Evolutionary conservation across 345 rosid genomes (phyloP).

Genomic region (Rubroshorea leprosula): DNA sequence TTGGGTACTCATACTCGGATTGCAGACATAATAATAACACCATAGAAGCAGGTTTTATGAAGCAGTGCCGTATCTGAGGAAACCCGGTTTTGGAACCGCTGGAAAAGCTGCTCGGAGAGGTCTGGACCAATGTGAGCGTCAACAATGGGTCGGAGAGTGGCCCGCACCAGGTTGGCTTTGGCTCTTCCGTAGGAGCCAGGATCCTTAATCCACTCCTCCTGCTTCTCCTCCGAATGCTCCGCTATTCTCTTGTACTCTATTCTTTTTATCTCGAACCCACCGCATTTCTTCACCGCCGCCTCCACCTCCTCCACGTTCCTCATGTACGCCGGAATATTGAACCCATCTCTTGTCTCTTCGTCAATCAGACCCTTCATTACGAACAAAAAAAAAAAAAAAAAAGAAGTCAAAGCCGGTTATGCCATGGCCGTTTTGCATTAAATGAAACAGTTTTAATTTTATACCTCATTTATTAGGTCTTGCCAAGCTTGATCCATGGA

Average conservation of each 20-base stretch:
- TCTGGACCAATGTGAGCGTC: conserved; percentile 45
- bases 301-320: conserved; percentile 54
- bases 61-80: conserved; percentile 39
- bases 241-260: conserved; percentile 39
- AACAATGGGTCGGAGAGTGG: conserved; percentile 43
- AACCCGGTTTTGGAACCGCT: conserved; percentile 34
- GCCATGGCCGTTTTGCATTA: neutral
- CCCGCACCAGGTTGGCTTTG: conserved; percentile 50
- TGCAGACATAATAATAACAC: conserved; percentile 38
- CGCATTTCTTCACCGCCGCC: conserved; percentile 31
- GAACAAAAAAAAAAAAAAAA: neutral
- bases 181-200: conserved; percentile 47
- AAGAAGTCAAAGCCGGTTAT: too few species aligned
- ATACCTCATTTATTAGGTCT: conserved; percentile 54
- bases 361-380: conserved; percentile 43
- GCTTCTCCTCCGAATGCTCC: conserved; percentile 30
- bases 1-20: conserved; percentile 21
- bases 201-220: conserved; percentile 45
- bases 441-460: neutral
- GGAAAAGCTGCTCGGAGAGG: conserved; percentile 40
- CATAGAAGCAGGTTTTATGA: conserved; percentile 41
- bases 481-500: conserved; percentile 67
- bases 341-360: conserved; percentile 48
- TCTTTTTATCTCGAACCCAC: conserved; percentile 47
- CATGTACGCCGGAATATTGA: conserved; percentile 61